These are phyloP conservation scores for Neurospora sp. DNA, from an alignment of 2,329 filamentous ascomycete species.

Conservation along the genomic window DNA sequence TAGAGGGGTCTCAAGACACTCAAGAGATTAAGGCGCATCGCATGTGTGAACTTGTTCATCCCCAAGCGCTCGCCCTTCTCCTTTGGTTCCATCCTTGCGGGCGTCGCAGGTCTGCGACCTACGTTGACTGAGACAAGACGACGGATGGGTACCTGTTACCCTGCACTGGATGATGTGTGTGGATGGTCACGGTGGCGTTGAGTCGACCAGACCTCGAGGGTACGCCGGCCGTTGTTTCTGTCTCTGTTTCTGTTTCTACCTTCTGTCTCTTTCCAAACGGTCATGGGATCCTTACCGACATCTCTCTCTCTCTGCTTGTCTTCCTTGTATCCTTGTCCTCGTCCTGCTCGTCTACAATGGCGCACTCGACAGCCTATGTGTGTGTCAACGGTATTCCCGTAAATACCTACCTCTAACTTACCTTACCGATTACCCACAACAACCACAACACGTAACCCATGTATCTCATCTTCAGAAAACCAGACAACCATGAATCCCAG, in stretches of 20 bases:
- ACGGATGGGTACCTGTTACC: background rate
- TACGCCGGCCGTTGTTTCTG: background rate
- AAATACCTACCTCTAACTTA: too few relatives aligned
- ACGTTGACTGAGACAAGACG: background rate
- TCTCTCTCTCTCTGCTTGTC: background rate
- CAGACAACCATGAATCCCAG: background rate
- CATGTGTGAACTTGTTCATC: background rate
- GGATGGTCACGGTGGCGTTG: background rate
- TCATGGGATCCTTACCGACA: background rate
- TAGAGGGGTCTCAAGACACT: background rate
- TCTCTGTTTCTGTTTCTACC: background rate
- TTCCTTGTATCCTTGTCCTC: background rate
- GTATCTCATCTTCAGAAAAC: background rate
- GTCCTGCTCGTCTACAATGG: background rate
- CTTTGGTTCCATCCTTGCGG: background rate
- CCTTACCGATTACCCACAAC: background rate
- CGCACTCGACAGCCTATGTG: background rate
- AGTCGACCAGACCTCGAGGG: background rate
- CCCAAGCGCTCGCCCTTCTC: background rate
- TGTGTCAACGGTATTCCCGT: background rate
- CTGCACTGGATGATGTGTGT: background rate
- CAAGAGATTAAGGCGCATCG: background rate
- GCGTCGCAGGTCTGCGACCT: background rate
- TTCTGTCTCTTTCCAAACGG: background rate
- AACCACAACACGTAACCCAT: background rate